Evolutionary conservation across 2,329 filamentous ascomycete species (phyloP), one percentile per base, ranked within the genome.

Genomic region (Ophiobolus disseminans): DNA sequence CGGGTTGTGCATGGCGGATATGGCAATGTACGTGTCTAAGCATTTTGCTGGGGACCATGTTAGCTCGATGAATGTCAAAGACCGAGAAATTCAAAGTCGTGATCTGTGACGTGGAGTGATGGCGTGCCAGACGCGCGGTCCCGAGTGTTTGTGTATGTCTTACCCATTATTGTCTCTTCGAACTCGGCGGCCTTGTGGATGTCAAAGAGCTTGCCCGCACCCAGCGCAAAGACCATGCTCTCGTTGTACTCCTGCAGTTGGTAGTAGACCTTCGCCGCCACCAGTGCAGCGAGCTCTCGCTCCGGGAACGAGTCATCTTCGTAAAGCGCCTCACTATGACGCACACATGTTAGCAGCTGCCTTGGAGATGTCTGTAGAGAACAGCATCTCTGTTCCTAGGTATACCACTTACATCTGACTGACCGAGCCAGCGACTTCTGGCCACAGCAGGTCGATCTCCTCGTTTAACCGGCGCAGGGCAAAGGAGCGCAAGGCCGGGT

Each of bases 191-290:
- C 88, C 45, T 87, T 83, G 68, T 97, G 90, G 59, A 97, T 84
- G 78, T 95, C 90, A 81, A 99, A 97, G 40, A 96, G 86, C 72
- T 97, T 90, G 52, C 94, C 94, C 19, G 94, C 92, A 50, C 91
- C 92, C 36, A 99, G 85, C 57, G 94, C 94, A 75, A 99, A 97
- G 42, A 90, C 89, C 93, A 99, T 97, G 76, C 93, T 97, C 79
- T 99, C 94, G 73, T 97, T 94, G 80, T 99, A 99, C 74, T 94
- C 94, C 77, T 97, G 91, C 43, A 99, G 86, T 73, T 99, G 94
- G 73, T 97, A 99, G 80, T 97, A 99, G 62, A 97, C 91, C 82
- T 99, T 99, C 63, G 94, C 89, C 34, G 96, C 89, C 45, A 99
- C 91, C 40, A 99, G 83, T 44, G 94, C 94, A 45, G 94, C 94